Evolutionary conservation across 768 basidiomycete species (phyloP), one percentile per base, ranked within the genome.

Genomic region (Lactifluus piperatus): DNA sequence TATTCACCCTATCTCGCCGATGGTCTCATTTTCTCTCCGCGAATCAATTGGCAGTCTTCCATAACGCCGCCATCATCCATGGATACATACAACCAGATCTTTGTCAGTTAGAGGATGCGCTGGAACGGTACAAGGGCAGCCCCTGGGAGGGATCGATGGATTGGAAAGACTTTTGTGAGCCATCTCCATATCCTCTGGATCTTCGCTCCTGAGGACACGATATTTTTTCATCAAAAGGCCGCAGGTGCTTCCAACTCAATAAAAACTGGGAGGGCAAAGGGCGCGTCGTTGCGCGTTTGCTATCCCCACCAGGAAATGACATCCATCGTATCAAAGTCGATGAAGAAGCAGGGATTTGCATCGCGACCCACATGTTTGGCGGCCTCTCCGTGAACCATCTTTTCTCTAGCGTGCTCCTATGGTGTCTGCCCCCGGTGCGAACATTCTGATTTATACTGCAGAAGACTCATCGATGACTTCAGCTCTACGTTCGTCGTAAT

Each of bases 241-340:
- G 66, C 59, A 74, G 74, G 58, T 77, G 78, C 41, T 64, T 74
- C 39, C 71, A 72, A 43, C 73, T 83, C 49, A 71, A 76, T 51
- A 72, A 68, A 29, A 79, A 77, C 43, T 89, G 86, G 87, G 63
- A 71, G 2, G 87, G 82, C 7, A 71, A 72, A 37, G 79, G 73
- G 0, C 73, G 76, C 2, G 79, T 80, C 11, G 62, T 62, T 3
- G 65, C 72, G 14, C 75, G 69, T 22, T 58, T 71, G n/a, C 69
- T 79, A 37, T 62, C 67, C 1, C 57, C 68, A 8, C 64, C 73
- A 6, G 73, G 77, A 22, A 62, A 63, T 26, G 65, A 68, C 4
- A 81, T 87, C 0, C 87, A 91, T 70, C 81, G 87, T 7, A 82
- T 91, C 72, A 91, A 91, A 71, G 78, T 86, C 22, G 90, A 92